Conservation (phyloP, 1,284 basidiomycete genomes). For the Ustilago esculenta region DNA sequence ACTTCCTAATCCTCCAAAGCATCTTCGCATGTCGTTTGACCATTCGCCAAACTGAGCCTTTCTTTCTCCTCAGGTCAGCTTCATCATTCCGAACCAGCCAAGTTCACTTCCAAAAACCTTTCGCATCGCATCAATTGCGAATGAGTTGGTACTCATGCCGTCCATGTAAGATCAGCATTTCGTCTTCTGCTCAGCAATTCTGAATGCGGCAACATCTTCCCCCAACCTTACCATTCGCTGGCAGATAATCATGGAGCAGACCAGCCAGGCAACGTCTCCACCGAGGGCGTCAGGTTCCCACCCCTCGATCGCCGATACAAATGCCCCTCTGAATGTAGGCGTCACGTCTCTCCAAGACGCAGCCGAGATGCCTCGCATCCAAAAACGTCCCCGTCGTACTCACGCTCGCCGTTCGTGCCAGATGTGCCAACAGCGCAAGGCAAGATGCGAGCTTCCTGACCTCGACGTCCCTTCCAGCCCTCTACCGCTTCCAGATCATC, state of each 20-base stretch:
- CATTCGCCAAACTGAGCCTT: no score
- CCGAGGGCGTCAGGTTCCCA: background rate
- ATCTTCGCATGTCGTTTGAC: no score
- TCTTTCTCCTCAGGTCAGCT: no score
- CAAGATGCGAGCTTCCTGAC: conserved; percentile 40
- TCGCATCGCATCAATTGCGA: no score
- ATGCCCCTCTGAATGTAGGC: background rate
- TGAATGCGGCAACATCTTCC: no score
- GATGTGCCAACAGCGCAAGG: conserved; percentile 49
- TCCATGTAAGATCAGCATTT: background rate
- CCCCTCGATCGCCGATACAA: background rate
- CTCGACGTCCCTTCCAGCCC: conserved; percentile 35
- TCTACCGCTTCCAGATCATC: conserved; percentile 30
- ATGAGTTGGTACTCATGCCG: background rate
- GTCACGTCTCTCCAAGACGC: conserved; percentile 2
- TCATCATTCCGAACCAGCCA: background rate
- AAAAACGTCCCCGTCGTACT: conserved; percentile 37
- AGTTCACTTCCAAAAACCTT: no score
- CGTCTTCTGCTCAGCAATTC: no score
- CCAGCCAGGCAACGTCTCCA: background rate
- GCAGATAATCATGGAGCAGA: conserved; percentile 3
- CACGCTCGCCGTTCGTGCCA: conserved; percentile 44
- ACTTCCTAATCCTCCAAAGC: no score
- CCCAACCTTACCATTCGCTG: no score
- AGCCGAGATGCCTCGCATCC: conserved; percentile 18